Percentiles rank a stretch among this genome's conserved stretches.
Evolutionary conservation across 2,329 filamentous ascomycete species (phyloP).

Genomic region (Fusarium sterilihyphosum): DNA sequence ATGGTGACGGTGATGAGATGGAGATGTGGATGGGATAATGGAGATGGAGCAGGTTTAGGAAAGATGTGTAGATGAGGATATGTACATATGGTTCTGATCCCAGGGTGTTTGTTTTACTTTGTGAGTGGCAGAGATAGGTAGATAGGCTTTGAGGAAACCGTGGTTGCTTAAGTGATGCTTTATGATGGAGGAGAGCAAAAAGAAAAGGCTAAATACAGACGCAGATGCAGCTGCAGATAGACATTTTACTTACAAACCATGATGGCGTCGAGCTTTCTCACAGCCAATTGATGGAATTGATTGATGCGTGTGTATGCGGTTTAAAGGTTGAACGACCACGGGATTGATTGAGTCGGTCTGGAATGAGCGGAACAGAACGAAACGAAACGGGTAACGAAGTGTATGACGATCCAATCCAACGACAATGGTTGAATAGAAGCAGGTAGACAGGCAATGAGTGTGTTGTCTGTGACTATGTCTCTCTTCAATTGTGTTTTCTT

Average conservation of each 20-base stretch:
- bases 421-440: not conserved
- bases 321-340: not conserved
- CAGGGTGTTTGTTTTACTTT: not conserved
- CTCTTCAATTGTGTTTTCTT: not conserved
- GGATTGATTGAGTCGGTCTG: not conserved
- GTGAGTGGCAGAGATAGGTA: not conserved
- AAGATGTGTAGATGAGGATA: constrained; percentile 1
- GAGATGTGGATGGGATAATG: not conserved
- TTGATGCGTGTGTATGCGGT: not conserved
- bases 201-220: constrained; percentile 3
- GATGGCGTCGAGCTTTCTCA: not conserved
- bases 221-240: not conserved
- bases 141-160: not conserved
- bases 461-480: not conserved
- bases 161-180: not conserved
- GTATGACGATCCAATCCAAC: constrained; percentile 21
- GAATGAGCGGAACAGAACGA: not conserved
- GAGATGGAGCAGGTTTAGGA: constrained; percentile 6
- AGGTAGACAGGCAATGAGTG: not conserved
- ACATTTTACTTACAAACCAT: constrained; percentile 35
- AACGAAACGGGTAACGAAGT: constrained; percentile 3
- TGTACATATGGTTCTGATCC: not conserved
- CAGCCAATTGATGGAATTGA: not conserved
- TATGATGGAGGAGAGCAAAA: not conserved
- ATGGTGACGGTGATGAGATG: constrained; percentile 14